Evolutionary conservation across 2,329 filamentous ascomycete species (phyloP), one percentile per base, ranked within the genome.

Genomic region (Thelonectria rubi): DNA sequence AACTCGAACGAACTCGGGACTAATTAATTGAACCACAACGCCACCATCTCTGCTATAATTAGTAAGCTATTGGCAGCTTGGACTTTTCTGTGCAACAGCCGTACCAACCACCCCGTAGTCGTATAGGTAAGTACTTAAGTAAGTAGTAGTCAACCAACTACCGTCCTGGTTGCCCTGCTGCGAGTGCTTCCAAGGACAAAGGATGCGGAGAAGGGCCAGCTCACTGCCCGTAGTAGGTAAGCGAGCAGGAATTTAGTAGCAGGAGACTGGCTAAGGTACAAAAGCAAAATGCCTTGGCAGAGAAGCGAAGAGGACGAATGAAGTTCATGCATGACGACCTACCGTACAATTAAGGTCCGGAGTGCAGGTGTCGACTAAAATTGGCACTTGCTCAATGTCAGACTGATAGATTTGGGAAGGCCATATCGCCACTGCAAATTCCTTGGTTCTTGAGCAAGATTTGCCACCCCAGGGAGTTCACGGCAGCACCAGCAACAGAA

Each of bases 401-500:
- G 14, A 5, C 6, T 14, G 34, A 37, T 14, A 37, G 34, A 15
- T 14, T 37, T 37, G 34, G 34, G 34, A 37, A 37, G 34, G 34
- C 5, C 12, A 15, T 30, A 30, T 37, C 34, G 34, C 34, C 34
- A 37, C 34, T 37, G 12, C 34, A 37, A 37, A 37, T 37, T 37
- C 9, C 34, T 37, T 37, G 34, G 12, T 37, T 37, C 34, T 37
- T 14, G 11, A 14, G 34, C 5, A 15, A 37, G 26, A 37, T 37
- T 37, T 15, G 34, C 34, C 34, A 37, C 34, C 10, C 10, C 12
- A 37, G 26, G 26, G 26, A 37, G 6, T 37, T 37, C 5, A 30
- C 26, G 17, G 17, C 26, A 30, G 39, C 42, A 47, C 43, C 52
- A 55, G 52, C 52, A 42, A 55, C 52, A 55, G 17, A 55, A 55